Base-by-base conservation (phyloP, 345 rosid genomes). In the Hibiscus trionum region DNA sequence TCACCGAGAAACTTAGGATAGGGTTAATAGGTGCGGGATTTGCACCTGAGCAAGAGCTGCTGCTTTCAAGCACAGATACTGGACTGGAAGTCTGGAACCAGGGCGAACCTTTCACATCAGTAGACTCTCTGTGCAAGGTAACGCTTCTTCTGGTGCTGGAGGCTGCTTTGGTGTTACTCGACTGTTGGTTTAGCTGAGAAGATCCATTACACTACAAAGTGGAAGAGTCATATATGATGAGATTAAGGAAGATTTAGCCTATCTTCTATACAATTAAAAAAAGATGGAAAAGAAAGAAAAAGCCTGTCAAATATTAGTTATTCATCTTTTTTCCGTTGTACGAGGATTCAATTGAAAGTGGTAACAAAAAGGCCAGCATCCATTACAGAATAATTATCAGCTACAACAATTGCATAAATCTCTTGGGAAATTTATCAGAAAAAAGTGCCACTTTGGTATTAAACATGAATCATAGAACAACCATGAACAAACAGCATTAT, bases 1-100 rank as follows among this genome's bases (percentile, higher is more conserved):
- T 93, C 77, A 82, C 83, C 0, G 80, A 83, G 64, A 83, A 75
- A 63, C 42, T 63, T 57, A 80, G 75, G 78, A 70, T 78, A 29
- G 80, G 78, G 53, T 57, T 53, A 9, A 75, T 55, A 67, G 74
- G 44, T 62, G 76, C 61, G 7, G 66, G 69, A 70, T 84, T 91
- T n/a, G 81, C 86, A 42, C 80, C 77, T 15, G 85, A 84, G 80
- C 79, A 80, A 19, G 91, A 89, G 82, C 88, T 79, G 76, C 87
- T 82, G 79, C 82, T 89, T 77, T 87, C 97, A 11, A 90, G 89
- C 72, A 88, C 91, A 70, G 97, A 91, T 64, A 85, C 86, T n/a
- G 95, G 90, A 76, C 91, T 88, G 70, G 87, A 81, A 73, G 89
- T 83, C 75, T 77, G 87, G 21, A 86, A 86, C 16, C 47, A 78